Percentiles rank a stretch among this genome's conserved stretches.
Conservation (phyloP, 108 stramenopile species). For the Nannochloropsis gaditana region DNA sequence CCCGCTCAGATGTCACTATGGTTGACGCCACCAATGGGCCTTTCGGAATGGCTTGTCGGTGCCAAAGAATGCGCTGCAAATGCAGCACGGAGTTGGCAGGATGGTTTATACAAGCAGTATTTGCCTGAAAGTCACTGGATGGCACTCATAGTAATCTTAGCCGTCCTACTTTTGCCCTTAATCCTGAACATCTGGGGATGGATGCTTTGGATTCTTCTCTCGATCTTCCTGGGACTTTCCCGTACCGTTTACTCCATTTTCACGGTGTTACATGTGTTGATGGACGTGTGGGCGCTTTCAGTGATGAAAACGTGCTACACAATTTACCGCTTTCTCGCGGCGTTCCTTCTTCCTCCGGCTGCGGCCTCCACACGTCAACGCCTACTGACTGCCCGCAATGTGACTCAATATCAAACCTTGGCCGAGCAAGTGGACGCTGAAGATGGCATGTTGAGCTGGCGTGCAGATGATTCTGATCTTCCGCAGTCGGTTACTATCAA, state of each 20-base stretch:
- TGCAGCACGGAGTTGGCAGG: not conserved
- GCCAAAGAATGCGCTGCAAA: not conserved
- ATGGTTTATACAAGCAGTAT: not conserved
- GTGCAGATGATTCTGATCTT: not conserved
- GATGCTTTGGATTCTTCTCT: slow-evolving; percentile 1
- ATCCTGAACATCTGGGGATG: not conserved
- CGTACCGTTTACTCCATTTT: not conserved
- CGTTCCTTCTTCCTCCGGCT: not conserved
- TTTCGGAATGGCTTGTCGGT: not conserved
- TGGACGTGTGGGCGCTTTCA: not conserved
- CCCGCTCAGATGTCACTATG: too few species aligned
- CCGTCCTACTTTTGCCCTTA: not conserved
- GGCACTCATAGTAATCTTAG: not conserved
- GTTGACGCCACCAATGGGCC: not conserved
- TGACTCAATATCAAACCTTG: not conserved
- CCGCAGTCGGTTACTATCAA: not conserved
- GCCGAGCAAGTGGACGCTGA: slow-evolving; percentile 14
- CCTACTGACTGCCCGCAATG: not conserved
- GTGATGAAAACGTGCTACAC: slow-evolving; percentile 1
- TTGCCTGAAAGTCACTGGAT: not conserved
- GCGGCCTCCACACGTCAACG: slow-evolving; percentile 16
- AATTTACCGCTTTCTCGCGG: not conserved
- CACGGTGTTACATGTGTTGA: not conserved
- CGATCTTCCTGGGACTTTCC: not conserved
- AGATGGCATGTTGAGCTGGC: slow-evolving; percentile 10